Evolutionary conservation across 495 filamentous ascomycete species (phyloP).

Genomic region (Hamigera avellanea): DNA sequence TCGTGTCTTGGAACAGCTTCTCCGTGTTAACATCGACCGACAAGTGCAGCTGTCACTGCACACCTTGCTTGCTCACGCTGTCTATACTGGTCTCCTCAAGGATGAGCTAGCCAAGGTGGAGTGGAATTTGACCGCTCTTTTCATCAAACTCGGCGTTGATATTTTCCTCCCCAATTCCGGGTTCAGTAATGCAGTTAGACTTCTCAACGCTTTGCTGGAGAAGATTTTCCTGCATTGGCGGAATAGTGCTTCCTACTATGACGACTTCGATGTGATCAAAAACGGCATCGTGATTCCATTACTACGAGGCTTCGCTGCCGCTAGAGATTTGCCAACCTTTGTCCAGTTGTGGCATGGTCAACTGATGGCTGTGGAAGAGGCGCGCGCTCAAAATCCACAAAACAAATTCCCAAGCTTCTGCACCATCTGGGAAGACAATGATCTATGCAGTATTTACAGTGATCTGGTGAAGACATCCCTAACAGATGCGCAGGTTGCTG

Average conservation of each 20-base stretch:
- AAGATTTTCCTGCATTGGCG: slow-evolving; percentile 29
- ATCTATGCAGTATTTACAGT: slow-evolving; percentile 33
- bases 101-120: slow-evolving; percentile 29
- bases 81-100: slow-evolving; percentile 32
- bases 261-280: slow-evolving; percentile 22
- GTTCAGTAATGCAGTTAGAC: slow-evolving; percentile 24
- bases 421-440: slow-evolving; percentile 51
- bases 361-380: slow-evolving; percentile 36
- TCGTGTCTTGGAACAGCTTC: slow-evolving; percentile 25
- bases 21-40: slow-evolving; percentile 29
- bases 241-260: slow-evolving; percentile 2
- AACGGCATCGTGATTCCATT: slow-evolving; percentile 42
- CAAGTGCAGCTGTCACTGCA: slow-evolving; percentile 32
- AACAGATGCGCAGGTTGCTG: slow-evolving; percentile 16
- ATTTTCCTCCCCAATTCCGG: slow-evolving; percentile 51
- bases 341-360: slow-evolving; percentile 54
- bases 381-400: slow-evolving; percentile 13
- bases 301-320: slow-evolving; percentile 48
- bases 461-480: slow-evolving; percentile 27
- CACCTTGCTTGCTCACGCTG: slow-evolving; percentile 31
- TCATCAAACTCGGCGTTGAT: slow-evolving; percentile 56
- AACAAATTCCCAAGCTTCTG: slow-evolving; percentile 16
- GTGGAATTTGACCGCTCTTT: slow-evolving; percentile 50
- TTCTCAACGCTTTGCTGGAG: slow-evolving; percentile 30
- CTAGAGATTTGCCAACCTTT: slow-evolving; percentile 56